A percentile compares a stretch with the other conserved stretches of the same genome.
Conservation (phyloP, 371 early-diverging fungal genomes). For the Sporodiniella umbellata region DNA sequence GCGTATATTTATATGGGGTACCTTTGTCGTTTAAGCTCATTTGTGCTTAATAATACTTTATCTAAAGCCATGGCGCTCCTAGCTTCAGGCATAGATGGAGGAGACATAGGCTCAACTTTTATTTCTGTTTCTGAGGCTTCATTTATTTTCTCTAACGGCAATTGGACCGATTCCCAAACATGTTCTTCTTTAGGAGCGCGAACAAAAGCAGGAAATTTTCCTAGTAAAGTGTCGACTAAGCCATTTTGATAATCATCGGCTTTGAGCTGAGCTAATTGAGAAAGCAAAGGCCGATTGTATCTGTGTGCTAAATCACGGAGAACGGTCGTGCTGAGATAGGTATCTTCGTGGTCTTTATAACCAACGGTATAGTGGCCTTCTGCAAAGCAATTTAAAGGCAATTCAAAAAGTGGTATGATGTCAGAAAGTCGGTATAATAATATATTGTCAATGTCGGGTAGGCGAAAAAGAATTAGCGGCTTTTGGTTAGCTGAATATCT, state of each 20-base stretch:
- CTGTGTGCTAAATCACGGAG: constrained; percentile 15
- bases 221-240: constrained; percentile 20
- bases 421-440: constrained; percentile 22
- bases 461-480: constrained; percentile 17
- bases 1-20: not conserved
- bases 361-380: constrained; percentile 11
- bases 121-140: not conserved
- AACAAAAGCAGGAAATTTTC: constrained; percentile 19
- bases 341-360: constrained; percentile 24
- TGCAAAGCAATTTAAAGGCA: constrained; percentile 13
- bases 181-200: constrained; percentile 24
- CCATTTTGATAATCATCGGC: constrained; percentile 21
- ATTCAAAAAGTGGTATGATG: constrained; percentile 19
- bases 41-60: constrained; percentile 15
- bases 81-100: constrained; percentile 10
- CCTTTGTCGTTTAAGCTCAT: constrained; percentile 15
- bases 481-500: constrained; percentile 20
- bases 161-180: constrained; percentile 22
- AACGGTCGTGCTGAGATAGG: constrained; percentile 17
- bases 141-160: constrained; percentile 15
- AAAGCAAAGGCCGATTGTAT: constrained; percentile 8
- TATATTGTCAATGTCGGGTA: constrained; percentile 14
- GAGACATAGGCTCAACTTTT: constrained; percentile 23
- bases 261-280: constrained; percentile 24
- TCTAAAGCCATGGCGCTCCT: constrained; percentile 28